Conservation (phyloP, 1,284 basidiomycete genomes). For the Exobasidium cylindrosporum region DNA sequence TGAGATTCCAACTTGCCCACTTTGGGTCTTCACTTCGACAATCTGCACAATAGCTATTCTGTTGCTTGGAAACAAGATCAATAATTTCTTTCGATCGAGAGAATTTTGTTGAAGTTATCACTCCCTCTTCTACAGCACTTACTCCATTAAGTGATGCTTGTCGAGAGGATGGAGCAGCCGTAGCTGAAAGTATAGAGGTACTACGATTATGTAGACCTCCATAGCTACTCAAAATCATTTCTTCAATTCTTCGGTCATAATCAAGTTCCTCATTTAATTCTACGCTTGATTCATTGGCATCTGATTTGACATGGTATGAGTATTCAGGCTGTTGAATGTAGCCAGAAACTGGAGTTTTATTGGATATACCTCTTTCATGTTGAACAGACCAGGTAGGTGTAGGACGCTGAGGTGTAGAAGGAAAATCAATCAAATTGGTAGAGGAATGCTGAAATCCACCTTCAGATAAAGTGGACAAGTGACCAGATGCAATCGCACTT, state of each 20-base stretch:
- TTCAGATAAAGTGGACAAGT: conserved; percentile 28
- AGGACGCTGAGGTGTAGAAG: background rate
- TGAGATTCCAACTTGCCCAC: conserved; percentile 57
- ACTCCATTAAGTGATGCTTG: background rate
- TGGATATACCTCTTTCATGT: conserved; percentile 42
- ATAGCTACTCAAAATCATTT: conserved; percentile 36
- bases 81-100: conserved; percentile 37
- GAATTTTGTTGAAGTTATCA: background rate
- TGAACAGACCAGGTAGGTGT: conserved; percentile 2
- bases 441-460: background rate
- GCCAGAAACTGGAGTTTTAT: conserved; percentile 47
- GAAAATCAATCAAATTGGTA: background rate
- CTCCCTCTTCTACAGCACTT: background rate
- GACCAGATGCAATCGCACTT: conserved; percentile 10
- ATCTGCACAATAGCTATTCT: conserved; percentile 58
- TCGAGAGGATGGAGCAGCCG: background rate
- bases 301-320: background rate
- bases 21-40: conserved; percentile 57
- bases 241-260: conserved; percentile 46
- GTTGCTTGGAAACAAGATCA: conserved; percentile 50
- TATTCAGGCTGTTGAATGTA: conserved; percentile 20
- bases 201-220: conserved; percentile 13
- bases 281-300: background rate
- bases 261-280: conserved; percentile 17
- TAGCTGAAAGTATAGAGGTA: background rate